Evolutionary conservation across 2,329 filamentous ascomycete genomes (phyloP).

Genomic region (Fusarium torulosum): DNA sequence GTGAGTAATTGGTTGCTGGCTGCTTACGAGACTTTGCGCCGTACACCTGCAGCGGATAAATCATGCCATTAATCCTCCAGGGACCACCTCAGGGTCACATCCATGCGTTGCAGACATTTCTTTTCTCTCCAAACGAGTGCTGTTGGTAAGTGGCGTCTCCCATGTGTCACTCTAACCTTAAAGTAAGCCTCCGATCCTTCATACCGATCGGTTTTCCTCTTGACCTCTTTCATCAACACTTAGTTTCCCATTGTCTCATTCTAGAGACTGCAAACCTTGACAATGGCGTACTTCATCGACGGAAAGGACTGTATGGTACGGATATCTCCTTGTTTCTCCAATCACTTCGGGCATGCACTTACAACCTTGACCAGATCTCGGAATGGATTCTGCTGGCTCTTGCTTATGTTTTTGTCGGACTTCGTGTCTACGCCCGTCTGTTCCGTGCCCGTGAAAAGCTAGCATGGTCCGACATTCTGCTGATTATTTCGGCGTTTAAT

Average conservation of each 20-base stretch:
- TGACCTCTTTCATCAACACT: neutral
- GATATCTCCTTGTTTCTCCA: fast-evolving
- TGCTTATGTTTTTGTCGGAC: conserved; percentile 47
- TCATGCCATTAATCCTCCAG: conserved; percentile 12
- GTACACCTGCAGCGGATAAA: conserved; percentile 32
- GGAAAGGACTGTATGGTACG: conserved; percentile 45
- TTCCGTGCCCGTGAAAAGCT: conserved; percentile 50
- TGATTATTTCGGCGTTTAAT: conserved; percentile 49
- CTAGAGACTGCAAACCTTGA: neutral
- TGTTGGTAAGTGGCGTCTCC: neutral
- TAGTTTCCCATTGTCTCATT: neutral
- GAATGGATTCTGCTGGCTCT: conserved; percentile 51
- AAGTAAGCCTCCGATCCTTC: conserved; percentile 15
- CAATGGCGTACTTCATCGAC: conserved; percentile 42
- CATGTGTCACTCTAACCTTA: conserved; percentile 5
- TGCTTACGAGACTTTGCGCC: conserved; percentile 14
- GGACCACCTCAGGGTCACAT: conserved; percentile 7
- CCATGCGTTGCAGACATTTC: conserved; percentile 7
- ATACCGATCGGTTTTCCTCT: neutral
- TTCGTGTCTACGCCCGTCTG: conserved; percentile 52
- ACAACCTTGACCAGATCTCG: conserved; percentile 44
- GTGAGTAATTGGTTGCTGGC: conserved; percentile 1
- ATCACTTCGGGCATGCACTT: neutral
- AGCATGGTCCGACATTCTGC: conserved; percentile 48
- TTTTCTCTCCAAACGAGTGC: conserved; percentile 13